Percentiles rank a stretch among this genome's conserved stretches.
Conservation (phyloP, 2,329 filamentous ascomycete genomes). For the Coleophoma crateriformis region DNA sequence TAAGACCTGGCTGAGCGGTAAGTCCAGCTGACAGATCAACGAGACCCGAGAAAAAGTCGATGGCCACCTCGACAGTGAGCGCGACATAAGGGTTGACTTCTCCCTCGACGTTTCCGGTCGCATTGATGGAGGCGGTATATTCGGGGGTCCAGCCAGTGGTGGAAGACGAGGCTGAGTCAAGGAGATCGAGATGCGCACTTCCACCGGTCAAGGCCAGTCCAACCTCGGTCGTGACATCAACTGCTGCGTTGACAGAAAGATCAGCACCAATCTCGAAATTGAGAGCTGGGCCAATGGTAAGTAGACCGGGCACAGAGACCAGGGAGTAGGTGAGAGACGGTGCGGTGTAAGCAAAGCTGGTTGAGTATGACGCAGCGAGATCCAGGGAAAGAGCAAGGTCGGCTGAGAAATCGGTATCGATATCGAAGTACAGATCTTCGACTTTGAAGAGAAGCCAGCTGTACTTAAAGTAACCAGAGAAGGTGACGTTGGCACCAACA, state of each 20-base stretch:
- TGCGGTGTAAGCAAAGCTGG: constrained; percentile 30
- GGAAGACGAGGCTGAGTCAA: constrained; percentile 22
- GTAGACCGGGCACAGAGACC: constrained; percentile 33
- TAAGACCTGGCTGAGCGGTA: constrained; percentile 29
- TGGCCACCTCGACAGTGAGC: constrained; percentile 32
- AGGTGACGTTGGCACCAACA: constrained; percentile 30
- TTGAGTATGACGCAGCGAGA: constrained; percentile 27
- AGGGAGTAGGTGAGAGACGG: constrained; percentile 29
- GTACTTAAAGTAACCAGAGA: constrained; percentile 37
- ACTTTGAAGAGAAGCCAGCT: constrained; percentile 29
- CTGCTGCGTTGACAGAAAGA: constrained; percentile 27
- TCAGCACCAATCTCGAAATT: constrained; percentile 32
- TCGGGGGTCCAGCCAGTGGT: constrained; percentile 31
- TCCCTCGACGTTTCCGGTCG: constrained; percentile 26
- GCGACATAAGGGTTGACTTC: constrained; percentile 27
- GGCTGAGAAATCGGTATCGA: constrained; percentile 32
- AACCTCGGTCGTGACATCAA: constrained; percentile 26
- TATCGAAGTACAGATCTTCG: constrained; percentile 34
- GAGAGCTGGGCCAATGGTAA: constrained; percentile 32
- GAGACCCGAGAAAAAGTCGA: constrained; percentile 30
- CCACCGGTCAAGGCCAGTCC: constrained; percentile 28
- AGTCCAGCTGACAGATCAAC: constrained; percentile 33
- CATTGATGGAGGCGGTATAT: constrained; percentile 29
- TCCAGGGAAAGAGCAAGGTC: constrained; percentile 30
- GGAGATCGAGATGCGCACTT: constrained; percentile 33